Base-by-base conservation (phyloP, 495 filamentous ascomycete genomes). In the Jackrogersella minutella region DNA sequence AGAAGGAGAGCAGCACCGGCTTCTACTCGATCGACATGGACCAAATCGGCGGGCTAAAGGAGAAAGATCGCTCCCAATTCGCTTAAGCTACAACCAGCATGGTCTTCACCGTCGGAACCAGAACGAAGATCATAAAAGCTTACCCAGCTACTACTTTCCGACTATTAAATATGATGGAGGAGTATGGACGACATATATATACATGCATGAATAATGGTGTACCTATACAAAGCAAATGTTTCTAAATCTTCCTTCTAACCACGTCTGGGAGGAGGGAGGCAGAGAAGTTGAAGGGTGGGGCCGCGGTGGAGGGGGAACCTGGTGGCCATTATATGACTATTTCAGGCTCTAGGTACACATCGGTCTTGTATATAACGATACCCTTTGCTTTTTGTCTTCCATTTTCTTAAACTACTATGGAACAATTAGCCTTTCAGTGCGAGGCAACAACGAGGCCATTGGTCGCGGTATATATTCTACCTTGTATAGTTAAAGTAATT, bases 1-100 rank as follows among this genome's bases (percentile, higher is more conserved):
- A 95, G 76, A 87, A 91, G 71, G 88, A 85, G 59, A 85, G 86
- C 69, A 82, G 84, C 14, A 87, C 88, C 41, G 86, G 92, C 57
- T 97, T 97, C 79, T 89, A 95, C 69, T 93, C 92, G 9, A 82
- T 99, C 63, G 95, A 99, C 73, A 87, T 99, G 60, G 93, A 98
- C 50, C 90, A 91, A 58, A 95, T 99, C 73, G 95, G 95, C 56
- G 95, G 96, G 30, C 78, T 98, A 57, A 96, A 92, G 78, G 96
- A 98, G 84, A 96, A 93, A 81, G 85, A 88, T 65, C 64, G 65
- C 50, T 65, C 69, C 37, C 62, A 65, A 74, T 82, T 76, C 72
- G 70, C 63, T 46, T 81, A 72, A 72, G 36, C 50, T 34, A 44
- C 28, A 11, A 41, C 17, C 34, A 30, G 47, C 24, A 19, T 41